Percentiles rank a stretch among this genome's conserved stretches.
Evolutionary conservation across 495 filamentous ascomycete species (phyloP).

Genomic region (Penicillium diatomitis): DNA sequence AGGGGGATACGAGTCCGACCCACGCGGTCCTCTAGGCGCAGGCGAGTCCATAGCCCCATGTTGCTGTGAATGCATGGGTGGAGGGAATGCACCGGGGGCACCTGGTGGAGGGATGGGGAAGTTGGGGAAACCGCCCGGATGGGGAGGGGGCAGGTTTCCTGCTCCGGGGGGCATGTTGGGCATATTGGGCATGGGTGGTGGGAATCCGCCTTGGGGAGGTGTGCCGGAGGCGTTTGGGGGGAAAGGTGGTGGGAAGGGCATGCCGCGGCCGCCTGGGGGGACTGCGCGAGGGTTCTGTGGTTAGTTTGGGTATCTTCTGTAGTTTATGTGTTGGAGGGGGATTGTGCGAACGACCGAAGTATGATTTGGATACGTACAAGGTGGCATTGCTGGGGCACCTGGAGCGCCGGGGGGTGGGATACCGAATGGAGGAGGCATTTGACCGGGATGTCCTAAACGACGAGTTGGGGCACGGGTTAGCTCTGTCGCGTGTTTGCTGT

Average conservation of each 20-base stretch:
- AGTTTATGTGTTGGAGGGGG: not conserved
- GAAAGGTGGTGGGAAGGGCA: conserved; percentile 57
- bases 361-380: conserved; percentile 29
- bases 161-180: conserved; percentile 35
- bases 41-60: conserved; percentile 12
- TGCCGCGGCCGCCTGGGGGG: conserved; percentile 50
- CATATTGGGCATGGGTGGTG: conserved; percentile 6
- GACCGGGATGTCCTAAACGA: conserved; percentile 35
- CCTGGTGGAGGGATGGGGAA: conserved; percentile 37
- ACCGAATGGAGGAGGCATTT: conserved; percentile 47
- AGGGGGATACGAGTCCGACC: conserved; percentile 22
- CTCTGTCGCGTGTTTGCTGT: too few species aligned
- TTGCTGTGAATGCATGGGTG: conserved; percentile 14
- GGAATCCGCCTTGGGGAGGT: conserved; percentile 17
- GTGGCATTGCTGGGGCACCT: conserved; percentile 36
- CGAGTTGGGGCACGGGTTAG: too few species aligned
- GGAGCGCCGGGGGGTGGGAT: conserved; percentile 39
- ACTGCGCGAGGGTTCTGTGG: conserved; percentile 20
- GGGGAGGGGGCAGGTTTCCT: conserved; percentile 56
- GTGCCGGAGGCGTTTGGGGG: conserved; percentile 29
- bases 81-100: conserved; percentile 20
- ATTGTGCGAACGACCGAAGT: conserved; percentile 4
- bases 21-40: conserved; percentile 23
- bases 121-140: conserved; percentile 45
- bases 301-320: conserved; percentile 8